phyloP scores from a whole-genome alignment of 2,329 filamentous ascomycete species.

The Fusarium sp. region DNA sequence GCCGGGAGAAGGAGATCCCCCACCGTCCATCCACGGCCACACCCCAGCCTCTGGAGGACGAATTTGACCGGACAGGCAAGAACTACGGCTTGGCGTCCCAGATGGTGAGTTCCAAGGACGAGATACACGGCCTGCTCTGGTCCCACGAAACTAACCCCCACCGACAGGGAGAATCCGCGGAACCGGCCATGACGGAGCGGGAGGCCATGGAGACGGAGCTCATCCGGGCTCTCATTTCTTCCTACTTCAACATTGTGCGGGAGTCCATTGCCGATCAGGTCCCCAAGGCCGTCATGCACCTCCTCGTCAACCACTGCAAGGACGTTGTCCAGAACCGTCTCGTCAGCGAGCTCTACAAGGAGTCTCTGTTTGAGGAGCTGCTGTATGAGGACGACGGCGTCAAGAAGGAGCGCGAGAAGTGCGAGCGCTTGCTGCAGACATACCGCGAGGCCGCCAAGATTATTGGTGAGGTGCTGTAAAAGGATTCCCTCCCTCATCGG shows the following conservation, averaged over 20 bases:
- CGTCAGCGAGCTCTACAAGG: conserved; percentile 95
- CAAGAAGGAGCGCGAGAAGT: conserved; percentile 98
- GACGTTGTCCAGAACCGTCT: conserved; percentile 97
- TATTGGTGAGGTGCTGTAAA: conserved; percentile 91
- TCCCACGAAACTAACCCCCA: conserved; percentile 38
- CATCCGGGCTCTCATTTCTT: conserved; percentile 94
- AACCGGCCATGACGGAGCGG: conserved; percentile 92
- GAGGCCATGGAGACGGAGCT: conserved; percentile 98
- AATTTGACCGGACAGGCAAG: conserved; percentile 56
- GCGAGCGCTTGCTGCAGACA: conserved; percentile 92
- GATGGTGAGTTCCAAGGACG: conserved; percentile 64
- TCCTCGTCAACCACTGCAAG: conserved; percentile 98
- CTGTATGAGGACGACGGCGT: conserved; percentile 98
- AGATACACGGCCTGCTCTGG: conserved; percentile 18
- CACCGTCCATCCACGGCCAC: conserved; percentile 60
- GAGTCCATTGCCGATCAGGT: conserved; percentile 99
- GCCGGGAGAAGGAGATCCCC: conserved; percentile 72
- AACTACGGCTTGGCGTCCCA: conserved; percentile 61
- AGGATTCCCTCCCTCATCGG: conserved; percentile 54
- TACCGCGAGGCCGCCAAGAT: conserved; percentile 99
- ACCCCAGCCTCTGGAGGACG: conserved; percentile 54
- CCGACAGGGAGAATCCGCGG: conserved; percentile 69
- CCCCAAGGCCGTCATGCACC: conserved; percentile 98
- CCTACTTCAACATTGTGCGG: conserved; percentile 98
- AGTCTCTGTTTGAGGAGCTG: conserved; percentile 89